Base-by-base conservation (phyloP, 768 basidiomycete genomes). In the Sistotremastrum niveocremeum region DNA sequence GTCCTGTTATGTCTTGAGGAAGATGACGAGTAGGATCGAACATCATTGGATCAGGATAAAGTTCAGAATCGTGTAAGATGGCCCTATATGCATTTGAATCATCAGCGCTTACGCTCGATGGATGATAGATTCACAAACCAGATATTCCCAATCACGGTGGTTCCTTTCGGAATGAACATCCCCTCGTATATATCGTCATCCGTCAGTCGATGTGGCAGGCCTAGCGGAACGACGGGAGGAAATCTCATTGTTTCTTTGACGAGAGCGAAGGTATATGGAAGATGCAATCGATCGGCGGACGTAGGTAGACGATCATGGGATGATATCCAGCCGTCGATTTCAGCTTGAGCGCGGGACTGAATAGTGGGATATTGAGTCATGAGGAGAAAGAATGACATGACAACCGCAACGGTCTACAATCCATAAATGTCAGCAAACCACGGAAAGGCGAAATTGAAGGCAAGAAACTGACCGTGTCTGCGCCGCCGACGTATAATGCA, bases 301-400 rank as follows among this genome's bases (percentile, higher is more conserved):
- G 50, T 37, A 3, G 51, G 51, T 7, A 37, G n/a, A 34, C 51
- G 42, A 3, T 34, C 6, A 2, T 42, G 49, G 30, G 20, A 20
- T 20, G 20, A 20, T 20, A 20, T 20, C 20, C 20, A 20, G 20
- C 20, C 20, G 37, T 61, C 60, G 39, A 61, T 49, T 39, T 61
- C 57, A 29, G 53, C 57, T 40, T 59, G 60, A 3, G 56, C 56
- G 35, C 45, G 51, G 4, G 41, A 43, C 44, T 58, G 54, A 6
- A 55, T 51, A 1, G 52, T 52, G 7, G 57, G 57, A 42, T 56
- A 48, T 37, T 49, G 36, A 34, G 41, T 45, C 51, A 55, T 54
- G 31, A 49, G 46, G 39, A 55, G 47, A 44, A 54, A 44, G 44
- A 55, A 52, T 28, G 53, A 10, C 8, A 38, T 34, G 29, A 54